Conservation (phyloP, 176 grass and related monocot species). For the Aegilops speltoides region DNA sequence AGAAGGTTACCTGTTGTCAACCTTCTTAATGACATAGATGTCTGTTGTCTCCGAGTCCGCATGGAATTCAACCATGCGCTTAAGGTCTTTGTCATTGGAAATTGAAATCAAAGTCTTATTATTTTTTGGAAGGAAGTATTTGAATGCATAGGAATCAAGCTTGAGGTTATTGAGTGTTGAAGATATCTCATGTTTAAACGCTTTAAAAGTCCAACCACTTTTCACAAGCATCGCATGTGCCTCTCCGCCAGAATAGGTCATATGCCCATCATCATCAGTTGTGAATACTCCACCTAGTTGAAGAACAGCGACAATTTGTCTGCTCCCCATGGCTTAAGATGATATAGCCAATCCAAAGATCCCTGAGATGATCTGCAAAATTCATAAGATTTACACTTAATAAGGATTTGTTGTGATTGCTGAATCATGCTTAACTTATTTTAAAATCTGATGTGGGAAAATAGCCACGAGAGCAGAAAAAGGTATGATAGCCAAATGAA, state of each 20-base stretch:
- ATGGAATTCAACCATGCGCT: conserved; percentile 63
- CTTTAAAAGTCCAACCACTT: conserved; percentile 47
- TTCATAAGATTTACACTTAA: conserved; percentile 17
- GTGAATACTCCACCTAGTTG: conserved; percentile 69
- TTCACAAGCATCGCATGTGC: conserved; percentile 76
- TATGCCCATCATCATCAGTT: conserved; percentile 54
- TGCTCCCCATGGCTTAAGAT: conserved; percentile 41
- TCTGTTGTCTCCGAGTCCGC: conserved; percentile 47
- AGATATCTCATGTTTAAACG: conserved; percentile 57
- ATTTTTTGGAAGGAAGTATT: conserved; percentile 69
- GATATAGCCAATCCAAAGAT: conserved; percentile 14
- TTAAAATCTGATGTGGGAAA: background rate
- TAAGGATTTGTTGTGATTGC: background rate
- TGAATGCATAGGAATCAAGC: conserved; percentile 57
- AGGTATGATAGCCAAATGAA: background rate
- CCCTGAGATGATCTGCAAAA: conserved; percentile 8
- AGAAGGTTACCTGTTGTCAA: conserved; percentile 45
- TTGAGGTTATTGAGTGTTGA: conserved; percentile 62
- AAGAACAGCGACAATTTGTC: conserved; percentile 65
- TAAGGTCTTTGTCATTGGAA: conserved; percentile 58
- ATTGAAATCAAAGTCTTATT: conserved; percentile 51
- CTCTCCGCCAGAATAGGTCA: conserved; percentile 74
- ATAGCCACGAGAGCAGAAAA: background rate
- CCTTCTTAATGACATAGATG: conserved; percentile 50
- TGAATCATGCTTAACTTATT: background rate